phyloP scores from a whole-genome alignment of 495 filamentous ascomycete species.

The Aspergillus olivimuriae region DNA sequence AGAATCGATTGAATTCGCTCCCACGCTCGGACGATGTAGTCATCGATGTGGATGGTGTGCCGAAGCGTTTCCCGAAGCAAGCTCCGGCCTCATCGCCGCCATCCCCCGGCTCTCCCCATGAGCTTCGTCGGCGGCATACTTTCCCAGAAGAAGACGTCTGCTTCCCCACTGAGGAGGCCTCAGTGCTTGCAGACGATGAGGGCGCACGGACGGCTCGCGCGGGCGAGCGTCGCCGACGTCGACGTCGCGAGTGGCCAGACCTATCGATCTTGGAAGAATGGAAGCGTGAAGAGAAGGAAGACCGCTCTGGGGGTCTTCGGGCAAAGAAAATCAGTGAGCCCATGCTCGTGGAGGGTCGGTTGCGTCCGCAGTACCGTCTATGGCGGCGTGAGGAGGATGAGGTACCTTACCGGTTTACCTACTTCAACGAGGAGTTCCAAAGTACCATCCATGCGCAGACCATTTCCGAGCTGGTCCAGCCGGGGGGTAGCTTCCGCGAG shows the following conservation, averaged over 20 bases:
- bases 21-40: constrained; percentile 40
- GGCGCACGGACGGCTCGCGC: constrained; percentile 26
- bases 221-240: constrained; percentile 46
- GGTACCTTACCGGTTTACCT: constrained; percentile 89
- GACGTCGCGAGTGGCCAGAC: constrained; percentile 58
- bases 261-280: constrained; percentile 79
- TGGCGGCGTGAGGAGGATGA: constrained; percentile 92
- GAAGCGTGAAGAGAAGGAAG: constrained; percentile 86
- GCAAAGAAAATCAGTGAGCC: constrained; percentile 92
- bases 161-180: constrained; percentile 74
- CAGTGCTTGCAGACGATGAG: constrained; percentile 76
- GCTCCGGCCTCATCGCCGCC: constrained; percentile 24
- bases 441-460: constrained; percentile 93
- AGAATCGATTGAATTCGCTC: constrained; percentile 30
- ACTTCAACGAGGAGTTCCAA: constrained; percentile 94
- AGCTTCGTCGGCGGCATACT: constrained; percentile 42
- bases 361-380: constrained; percentile 68
- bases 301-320: constrained; percentile 75
- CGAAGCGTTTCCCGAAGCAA: constrained; percentile 12
- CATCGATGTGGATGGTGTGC: constrained; percentile 53
- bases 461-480: constrained; percentile 84
- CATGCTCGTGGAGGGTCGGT: constrained; percentile 77
- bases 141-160: constrained; percentile 80
- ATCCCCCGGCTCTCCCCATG: constrained; percentile 29
- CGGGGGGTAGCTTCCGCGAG: constrained; percentile 73